Evolutionary conservation across 805 yeast species (phyloP).

Genomic region (Lipomyces mesembrius): DNA sequence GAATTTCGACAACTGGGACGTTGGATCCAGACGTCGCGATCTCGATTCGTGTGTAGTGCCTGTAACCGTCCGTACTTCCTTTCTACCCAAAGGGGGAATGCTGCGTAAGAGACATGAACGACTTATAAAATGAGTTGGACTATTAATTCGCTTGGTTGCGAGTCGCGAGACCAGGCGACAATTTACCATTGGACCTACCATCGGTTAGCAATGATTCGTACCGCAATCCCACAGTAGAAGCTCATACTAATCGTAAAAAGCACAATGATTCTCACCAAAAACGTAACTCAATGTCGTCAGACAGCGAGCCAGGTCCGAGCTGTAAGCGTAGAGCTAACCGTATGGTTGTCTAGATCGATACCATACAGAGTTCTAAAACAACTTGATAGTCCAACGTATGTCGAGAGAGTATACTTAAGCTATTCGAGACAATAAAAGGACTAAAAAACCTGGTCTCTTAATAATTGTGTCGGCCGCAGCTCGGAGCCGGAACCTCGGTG

Average conservation of each 20-base stretch:
- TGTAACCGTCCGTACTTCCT: background rate
- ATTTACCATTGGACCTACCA: background rate
- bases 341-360: too few species aligned
- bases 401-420: too few species aligned
- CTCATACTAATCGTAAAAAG: background rate
- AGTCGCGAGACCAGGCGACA: background rate
- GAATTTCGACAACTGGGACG: background rate
- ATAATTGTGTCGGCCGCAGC: too few species aligned
- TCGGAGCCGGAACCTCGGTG: too few species aligned
- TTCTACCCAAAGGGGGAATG: background rate
- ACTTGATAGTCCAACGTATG: too few species aligned
- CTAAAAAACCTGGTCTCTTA: too few species aligned
- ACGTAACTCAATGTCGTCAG: background rate
- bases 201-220: background rate
- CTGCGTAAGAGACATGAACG: background rate
- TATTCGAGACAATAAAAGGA: too few species aligned
- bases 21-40: background rate
- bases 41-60: background rate
- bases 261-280: background rate
- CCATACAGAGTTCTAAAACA: too few species aligned
- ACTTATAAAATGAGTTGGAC: background rate
- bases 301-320: too few species aligned
- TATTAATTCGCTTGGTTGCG: background rate
- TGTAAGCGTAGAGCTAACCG: too few species aligned
- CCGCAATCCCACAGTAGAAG: background rate